A percentile compares a stretch with the other conserved stretches of the same genome.
Evolutionary conservation across 768 basidiomycete genomes (phyloP).

Genomic region (Kwoniella mangroviensis): DNA sequence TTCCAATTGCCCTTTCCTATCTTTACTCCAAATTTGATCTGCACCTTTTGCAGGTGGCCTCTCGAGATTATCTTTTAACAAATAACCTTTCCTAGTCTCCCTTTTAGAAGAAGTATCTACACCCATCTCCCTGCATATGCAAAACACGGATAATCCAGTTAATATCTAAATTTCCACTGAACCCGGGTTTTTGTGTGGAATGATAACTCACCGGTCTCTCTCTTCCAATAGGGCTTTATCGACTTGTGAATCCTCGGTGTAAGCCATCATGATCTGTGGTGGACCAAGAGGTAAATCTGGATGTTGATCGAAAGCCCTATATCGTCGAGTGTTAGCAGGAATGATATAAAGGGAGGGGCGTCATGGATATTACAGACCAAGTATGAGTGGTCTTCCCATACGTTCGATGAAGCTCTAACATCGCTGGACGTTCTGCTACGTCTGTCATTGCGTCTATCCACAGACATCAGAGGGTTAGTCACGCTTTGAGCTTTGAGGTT

Average conservation of each 20-base stretch:
- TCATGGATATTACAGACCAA: too few relatives aligned
- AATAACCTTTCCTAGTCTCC: slow-evolving; percentile 58
- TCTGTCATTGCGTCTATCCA: slow-evolving; percentile 40
- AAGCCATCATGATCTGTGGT: slow-evolving; percentile 63
- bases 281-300: slow-evolving; percentile 62
- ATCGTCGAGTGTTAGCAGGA: too few relatives aligned
- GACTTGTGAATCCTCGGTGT: slow-evolving; percentile 59
- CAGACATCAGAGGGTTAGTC: background rate
- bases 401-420: slow-evolving; percentile 62
- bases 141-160: background rate
- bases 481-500: background rate
- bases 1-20: slow-evolving; percentile 58
- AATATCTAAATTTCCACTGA: background rate
- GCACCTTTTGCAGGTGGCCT: slow-evolving; percentile 46
- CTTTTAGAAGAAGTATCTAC: slow-evolving; percentile 58
- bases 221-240: slow-evolving; percentile 53
- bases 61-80: slow-evolving; percentile 59
- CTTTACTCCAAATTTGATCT: slow-evolving; percentile 59
- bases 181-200: background rate
- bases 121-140: slow-evolving; percentile 45
- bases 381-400: slow-evolving; percentile 62
- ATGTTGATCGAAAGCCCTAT: slow-evolving; percentile 27
- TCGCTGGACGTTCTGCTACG: slow-evolving; percentile 55
- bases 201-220: slow-evolving; percentile 53
- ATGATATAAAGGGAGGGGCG: too few relatives aligned